Conservation (phyloP, 495 filamentous ascomycete genomes). For the Trichoderma gamsii region DNA sequence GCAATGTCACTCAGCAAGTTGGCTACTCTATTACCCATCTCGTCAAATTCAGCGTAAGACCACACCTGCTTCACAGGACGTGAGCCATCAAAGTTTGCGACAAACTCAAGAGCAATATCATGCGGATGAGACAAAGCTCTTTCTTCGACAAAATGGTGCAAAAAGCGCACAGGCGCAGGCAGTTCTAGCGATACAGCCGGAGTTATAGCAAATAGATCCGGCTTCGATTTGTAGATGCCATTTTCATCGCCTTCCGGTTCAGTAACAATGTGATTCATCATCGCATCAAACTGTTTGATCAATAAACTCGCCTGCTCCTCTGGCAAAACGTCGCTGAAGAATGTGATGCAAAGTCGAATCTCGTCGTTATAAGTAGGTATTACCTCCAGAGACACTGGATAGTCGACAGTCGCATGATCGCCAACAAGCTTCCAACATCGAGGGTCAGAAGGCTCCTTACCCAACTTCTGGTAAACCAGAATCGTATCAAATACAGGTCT, state of each 20-base stretch:
- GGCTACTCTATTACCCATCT: constrained; percentile 55
- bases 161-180: constrained; percentile 34
- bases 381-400: constrained; percentile 66
- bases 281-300: constrained; percentile 54
- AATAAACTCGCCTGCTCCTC: constrained; percentile 54
- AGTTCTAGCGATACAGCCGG: constrained; percentile 45
- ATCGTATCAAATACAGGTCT: constrained; percentile 68
- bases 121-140: constrained; percentile 35
- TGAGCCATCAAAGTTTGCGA: constrained; percentile 32
- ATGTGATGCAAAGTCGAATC: constrained; percentile 56
- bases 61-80: constrained; percentile 38
- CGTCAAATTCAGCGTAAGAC: constrained; percentile 57
- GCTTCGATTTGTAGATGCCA: constrained; percentile 20
- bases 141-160: constrained; percentile 60
- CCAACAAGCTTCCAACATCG: constrained; percentile 27
- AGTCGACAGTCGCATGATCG: constrained; percentile 45
- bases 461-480: constrained; percentile 66
- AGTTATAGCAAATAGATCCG: constrained; percentile 46
- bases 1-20: constrained; percentile 41
- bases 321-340: constrained; percentile 54
- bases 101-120: constrained; percentile 56
- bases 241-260: constrained; percentile 27
- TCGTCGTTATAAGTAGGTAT: constrained; percentile 42
- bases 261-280: constrained; percentile 42
- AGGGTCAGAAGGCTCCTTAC: not conserved